Conservation (phyloP, 106 monocot species). For the Phalaenopsis equestris region DNA sequence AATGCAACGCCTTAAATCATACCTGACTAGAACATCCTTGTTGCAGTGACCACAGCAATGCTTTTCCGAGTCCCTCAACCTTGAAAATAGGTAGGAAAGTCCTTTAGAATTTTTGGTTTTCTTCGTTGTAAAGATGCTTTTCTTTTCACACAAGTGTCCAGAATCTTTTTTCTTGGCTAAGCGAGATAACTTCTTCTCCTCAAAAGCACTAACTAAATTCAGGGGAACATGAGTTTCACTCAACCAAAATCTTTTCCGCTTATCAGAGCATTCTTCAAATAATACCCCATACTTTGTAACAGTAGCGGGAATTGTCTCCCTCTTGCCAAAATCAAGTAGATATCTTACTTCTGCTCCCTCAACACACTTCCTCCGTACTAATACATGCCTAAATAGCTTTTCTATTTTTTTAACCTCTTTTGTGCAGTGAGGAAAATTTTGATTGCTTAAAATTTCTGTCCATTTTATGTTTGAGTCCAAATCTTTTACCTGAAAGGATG, state of each 20-base stretch:
- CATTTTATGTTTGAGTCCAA: conserved; percentile 76
- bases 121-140: conserved; percentile 17
- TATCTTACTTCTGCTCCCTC: conserved; percentile 69
- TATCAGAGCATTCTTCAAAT: conserved; percentile 57
- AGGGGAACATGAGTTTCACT: conserved; percentile 74
- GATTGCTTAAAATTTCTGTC: conserved; percentile 55
- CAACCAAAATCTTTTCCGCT: conserved; percentile 78
- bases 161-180: conserved; percentile 34
- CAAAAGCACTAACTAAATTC: conserved; percentile 62
- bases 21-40: conserved; percentile 64
- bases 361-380: conserved; percentile 47
- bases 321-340: conserved; percentile 89
- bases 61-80: conserved; percentile 20
- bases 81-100: conserved; percentile 57
- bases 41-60: conserved; percentile 63
- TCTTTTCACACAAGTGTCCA: conserved; percentile 22
- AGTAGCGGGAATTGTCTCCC: conserved; percentile 56
- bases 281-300: conserved; percentile 69
- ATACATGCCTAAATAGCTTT: conserved; percentile 56
- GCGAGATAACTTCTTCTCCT: conserved; percentile 60
- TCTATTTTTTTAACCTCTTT: conserved; percentile 54
- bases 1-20: conserved; percentile 2
- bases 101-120: conserved; percentile 32
- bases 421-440: conserved; percentile 22
- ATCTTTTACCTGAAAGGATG: conserved; percentile 69